These are phyloP conservation scores for Jaminaea rosea DNA, from an alignment of 1,284 basidiomycete species.

Conservation along the genomic window DNA sequence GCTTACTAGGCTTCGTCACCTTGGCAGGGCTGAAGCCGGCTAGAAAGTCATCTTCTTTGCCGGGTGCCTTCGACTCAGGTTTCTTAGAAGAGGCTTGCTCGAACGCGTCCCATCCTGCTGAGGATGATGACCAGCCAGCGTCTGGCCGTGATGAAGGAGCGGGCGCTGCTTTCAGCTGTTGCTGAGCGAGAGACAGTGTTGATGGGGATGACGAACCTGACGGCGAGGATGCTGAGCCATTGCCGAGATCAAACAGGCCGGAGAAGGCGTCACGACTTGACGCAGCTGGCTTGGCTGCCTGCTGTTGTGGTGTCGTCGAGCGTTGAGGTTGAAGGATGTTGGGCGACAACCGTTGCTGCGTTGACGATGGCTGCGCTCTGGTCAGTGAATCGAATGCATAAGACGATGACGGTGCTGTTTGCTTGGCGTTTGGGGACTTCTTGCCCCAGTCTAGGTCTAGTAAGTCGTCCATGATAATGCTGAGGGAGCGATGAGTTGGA, in stretches of 20 bases:
- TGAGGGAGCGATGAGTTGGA: too few species aligned
- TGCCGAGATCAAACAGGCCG: constrained; percentile 1
- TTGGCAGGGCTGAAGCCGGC: not conserved
- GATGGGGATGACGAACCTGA: not conserved
- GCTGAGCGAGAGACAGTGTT: not conserved
- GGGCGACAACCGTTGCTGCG: constrained; percentile 6
- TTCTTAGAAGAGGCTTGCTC: constrained; percentile 1
- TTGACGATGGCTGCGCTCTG: constrained; percentile 15
- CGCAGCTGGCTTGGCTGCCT: constrained; percentile 6
- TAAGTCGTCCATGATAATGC: constrained; percentile 46
- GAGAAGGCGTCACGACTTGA: constrained; percentile 26
- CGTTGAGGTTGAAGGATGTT: constrained; percentile 7
- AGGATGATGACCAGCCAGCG: constrained; percentile 11
- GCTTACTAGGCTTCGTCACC: not conserved
- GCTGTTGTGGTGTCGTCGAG: constrained; percentile 3
- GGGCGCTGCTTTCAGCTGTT: not conserved
- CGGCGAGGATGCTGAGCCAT: not conserved
- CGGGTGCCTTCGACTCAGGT: not conserved
- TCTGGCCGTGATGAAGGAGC: not conserved
- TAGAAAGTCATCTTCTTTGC: not conserved
- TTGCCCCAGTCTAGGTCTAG: constrained; percentile 35
- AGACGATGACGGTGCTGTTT: constrained; percentile 1
- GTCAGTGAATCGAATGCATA: constrained; percentile 30
- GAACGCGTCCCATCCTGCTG: constrained; percentile 17
- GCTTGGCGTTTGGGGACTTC: constrained; percentile 3